A percentile compares a stretch with the other conserved stretches of the same genome.
phyloP scores from a whole-genome alignment of 371 early-diverging fungal genomes.

The Actinomucor elegans region DNA sequence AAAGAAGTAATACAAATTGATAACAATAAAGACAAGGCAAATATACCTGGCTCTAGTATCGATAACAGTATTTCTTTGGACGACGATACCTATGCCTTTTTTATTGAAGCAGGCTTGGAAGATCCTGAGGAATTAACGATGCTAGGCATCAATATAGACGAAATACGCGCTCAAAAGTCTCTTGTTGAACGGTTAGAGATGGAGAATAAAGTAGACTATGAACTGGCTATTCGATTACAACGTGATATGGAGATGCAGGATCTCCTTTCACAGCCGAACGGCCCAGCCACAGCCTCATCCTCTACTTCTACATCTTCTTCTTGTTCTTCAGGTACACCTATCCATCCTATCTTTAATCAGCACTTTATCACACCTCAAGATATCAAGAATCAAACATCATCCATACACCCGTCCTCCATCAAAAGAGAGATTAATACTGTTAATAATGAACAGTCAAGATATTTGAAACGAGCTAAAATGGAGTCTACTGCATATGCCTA shows the following conservation, averaged over 20 bases:
- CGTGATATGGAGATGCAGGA: background rate
- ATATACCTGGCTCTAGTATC: background rate
- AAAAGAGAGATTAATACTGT: conserved; percentile 1
- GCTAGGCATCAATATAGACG: conserved; percentile 24
- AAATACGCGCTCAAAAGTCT: conserved; percentile 8
- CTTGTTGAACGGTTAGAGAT: conserved; percentile 5
- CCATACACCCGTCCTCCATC: background rate
- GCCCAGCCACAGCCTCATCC: background rate
- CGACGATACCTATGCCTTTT: conserved; percentile 18
- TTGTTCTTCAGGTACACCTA: too few species aligned
- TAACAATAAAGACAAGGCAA: background rate
- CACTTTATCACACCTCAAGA: too few species aligned
- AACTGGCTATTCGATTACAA: conserved; percentile 4
- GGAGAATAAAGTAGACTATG: conserved; percentile 5
- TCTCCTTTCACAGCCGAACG: too few species aligned
- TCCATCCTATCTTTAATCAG: too few species aligned
- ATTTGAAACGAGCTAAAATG: too few species aligned
- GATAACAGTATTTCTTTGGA: conserved; percentile 8
- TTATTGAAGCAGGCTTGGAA: conserved; percentile 19
- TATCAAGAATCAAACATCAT: background rate
- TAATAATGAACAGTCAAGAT: background rate
- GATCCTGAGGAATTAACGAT: conserved; percentile 9
- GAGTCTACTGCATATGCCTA: too few species aligned
- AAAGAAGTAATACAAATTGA: too few species aligned
- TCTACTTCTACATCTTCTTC: background rate